Evolutionary conservation across 2,329 filamentous ascomycete species (phyloP), one percentile per base, ranked within the genome.

Genomic region (Trichoderma breve): DNA sequence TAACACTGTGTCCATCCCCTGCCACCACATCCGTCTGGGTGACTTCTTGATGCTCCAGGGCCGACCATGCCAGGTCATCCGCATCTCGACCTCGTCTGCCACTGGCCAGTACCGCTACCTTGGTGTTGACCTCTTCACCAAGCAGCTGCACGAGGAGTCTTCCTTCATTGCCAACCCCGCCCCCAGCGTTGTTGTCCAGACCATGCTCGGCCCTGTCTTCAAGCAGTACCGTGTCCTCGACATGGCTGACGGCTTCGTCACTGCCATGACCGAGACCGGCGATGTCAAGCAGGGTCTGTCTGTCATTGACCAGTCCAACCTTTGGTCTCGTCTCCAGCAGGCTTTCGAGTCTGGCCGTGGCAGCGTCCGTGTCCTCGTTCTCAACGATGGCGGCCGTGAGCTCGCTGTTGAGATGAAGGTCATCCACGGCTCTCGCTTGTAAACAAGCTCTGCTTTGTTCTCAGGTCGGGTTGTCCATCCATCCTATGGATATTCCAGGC

Each of bases 201-300:
- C 95, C 87, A 98, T 99, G 94, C 93, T 97, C 77, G 96, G 95
- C 79, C 96, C 96, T 75, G 91, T 98, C 87, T 98, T 98, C 94
- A 98, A 98, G 94, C 96, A 98, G 90, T 99, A 99, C 92, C 95
- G 96, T 81, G 95, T 99, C 82, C 92, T 99, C 74, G 96, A 99
- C 88, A 92, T 99, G 77, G 91, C 94, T 84, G 93, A 97, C 77
- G 95, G 89, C 78, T 79, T 91, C 79, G 85, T 99, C 81, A 94
- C 97, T 77, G 95, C 95, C 88, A 98, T 99, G 95, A 99, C 96
- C 82, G 96, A 99, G 92, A 93, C 92, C 76, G 95, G 96, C 79
- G 95, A 99, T 82, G 94, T 99, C 88, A 98, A 98, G 93, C 95
- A 97, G 86, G 90, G 89, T 79, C 89, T 99, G 73, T 90, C 93